These are phyloP conservation scores for Phalaenopsis aphrodite DNA, from an alignment of 106 monocot species.

Conservation along the genomic window DNA sequence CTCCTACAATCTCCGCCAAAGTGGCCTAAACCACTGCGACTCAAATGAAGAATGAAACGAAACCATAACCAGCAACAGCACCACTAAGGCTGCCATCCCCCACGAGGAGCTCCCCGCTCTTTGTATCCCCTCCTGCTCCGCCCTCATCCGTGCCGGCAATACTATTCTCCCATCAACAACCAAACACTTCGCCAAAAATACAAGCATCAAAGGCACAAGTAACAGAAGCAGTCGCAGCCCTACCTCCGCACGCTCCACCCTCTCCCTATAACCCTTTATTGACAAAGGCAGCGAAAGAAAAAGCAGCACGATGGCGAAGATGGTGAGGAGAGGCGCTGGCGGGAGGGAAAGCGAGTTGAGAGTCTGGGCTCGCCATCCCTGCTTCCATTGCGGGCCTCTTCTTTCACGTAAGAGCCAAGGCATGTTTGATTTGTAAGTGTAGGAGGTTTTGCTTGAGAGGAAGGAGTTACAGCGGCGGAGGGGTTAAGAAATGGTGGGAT, in stretches of 20 bases:
- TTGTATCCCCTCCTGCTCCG: constrained; percentile 32
- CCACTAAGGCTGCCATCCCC: constrained; percentile 49
- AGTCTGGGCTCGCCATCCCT: constrained; percentile 40
- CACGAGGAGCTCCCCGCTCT: constrained; percentile 62
- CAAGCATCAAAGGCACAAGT: constrained; percentile 30
- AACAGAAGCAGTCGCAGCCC: constrained; percentile 36
- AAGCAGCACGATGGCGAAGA: constrained; percentile 78
- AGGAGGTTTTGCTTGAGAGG: background rate
- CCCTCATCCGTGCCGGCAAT: constrained; percentile 12
- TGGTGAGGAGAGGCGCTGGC: constrained; percentile 41
- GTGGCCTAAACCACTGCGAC: constrained; percentile 30
- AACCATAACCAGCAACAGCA: constrained; percentile 49
- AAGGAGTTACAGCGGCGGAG: background rate
- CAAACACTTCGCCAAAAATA: constrained; percentile 21
- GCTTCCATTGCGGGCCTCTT: constrained; percentile 62
- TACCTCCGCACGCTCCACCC: constrained; percentile 24
- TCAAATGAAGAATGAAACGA: constrained; percentile 33
- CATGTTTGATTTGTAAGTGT: background rate
- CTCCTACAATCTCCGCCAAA: constrained; percentile 12
- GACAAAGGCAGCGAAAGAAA: constrained; percentile 53
- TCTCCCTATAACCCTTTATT: constrained; percentile 36
- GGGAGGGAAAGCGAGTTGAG: constrained; percentile 56
- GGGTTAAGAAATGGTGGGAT: background rate
- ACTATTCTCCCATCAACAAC: constrained; percentile 23
- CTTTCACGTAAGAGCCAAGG: constrained; percentile 24